phyloP scores from a whole-genome alignment of 768 basidiomycete species.

The Leccinum arenicola region DNA sequence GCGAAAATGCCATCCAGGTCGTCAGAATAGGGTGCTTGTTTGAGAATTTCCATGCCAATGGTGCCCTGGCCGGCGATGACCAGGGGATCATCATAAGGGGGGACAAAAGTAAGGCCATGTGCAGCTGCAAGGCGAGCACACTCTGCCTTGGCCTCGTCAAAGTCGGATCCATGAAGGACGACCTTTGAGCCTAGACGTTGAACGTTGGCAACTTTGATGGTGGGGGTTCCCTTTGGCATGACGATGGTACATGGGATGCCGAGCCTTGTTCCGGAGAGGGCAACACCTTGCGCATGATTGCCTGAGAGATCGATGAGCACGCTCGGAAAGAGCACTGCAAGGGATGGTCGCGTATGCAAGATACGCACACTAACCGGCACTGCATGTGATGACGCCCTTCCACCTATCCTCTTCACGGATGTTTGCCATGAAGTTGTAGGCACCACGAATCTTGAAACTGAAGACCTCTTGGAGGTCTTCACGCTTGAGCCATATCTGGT shows the following conservation, averaged over 20 bases:
- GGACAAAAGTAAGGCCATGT: conserved; percentile 85
- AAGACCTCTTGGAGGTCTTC: conserved; percentile 98
- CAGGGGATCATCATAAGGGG: conserved; percentile 95
- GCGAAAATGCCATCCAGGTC: conserved; percentile 82
- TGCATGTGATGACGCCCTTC: conserved; percentile 98
- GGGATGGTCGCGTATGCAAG: conserved; percentile 17
- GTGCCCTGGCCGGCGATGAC: conserved; percentile 98
- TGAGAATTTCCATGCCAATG: conserved; percentile 89
- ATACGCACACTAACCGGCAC: conserved; percentile 85
- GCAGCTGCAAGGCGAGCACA: conserved; percentile 78
- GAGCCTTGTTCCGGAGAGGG: conserved; percentile 85
- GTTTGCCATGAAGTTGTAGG: conserved; percentile 97
- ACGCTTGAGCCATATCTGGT: conserved; percentile 93
- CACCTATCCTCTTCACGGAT: conserved; percentile 86
- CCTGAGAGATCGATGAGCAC: conserved; percentile 45
- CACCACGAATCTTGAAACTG: conserved; percentile 97
- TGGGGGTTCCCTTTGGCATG: conserved; percentile 93
- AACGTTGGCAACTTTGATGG: conserved; percentile 95
- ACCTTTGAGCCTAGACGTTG: conserved; percentile 95
- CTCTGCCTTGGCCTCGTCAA: conserved; percentile 94
- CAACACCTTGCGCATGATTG: conserved; percentile 98
- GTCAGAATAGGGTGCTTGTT: conserved; percentile 78
- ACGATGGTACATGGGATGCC: conserved; percentile 97
- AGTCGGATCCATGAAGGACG: conserved; percentile 86
- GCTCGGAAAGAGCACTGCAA: background rate